Conservation (phyloP, 768 basidiomycete species). For the Boletellus ananiceps region DNA sequence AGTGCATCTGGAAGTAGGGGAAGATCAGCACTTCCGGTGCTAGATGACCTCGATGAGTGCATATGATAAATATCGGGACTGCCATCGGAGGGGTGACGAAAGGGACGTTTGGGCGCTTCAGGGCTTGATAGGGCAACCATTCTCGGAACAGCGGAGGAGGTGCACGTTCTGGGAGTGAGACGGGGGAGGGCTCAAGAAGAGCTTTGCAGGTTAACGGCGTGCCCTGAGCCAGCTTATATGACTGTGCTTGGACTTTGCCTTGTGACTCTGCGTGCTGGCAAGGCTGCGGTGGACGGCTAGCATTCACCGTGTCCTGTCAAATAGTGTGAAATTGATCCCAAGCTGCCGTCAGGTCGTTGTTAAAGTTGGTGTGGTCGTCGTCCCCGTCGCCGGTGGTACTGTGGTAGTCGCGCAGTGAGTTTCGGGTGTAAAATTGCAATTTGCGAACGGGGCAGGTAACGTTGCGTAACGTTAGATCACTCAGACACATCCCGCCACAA, state of each 20-base stretch:
- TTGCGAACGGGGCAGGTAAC: too few species aligned
- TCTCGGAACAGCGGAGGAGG: background rate
- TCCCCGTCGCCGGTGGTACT: background rate
- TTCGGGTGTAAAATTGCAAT: background rate
- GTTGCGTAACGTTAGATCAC: too few species aligned
- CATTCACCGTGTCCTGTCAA: background rate
- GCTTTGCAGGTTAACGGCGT: background rate
- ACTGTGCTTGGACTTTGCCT: background rate
- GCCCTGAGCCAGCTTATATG: slow-evolving; percentile 3
- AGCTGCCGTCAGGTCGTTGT: background rate
- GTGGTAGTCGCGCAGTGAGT: background rate
- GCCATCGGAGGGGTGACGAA: slow-evolving; percentile 1
- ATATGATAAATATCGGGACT: slow-evolving; percentile 4
- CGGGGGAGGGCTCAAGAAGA: background rate
- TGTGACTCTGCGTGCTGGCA: slow-evolving; percentile 1
- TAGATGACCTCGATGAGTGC: slow-evolving; percentile 19
- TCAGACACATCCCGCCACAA: too few species aligned
- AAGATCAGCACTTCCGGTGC: slow-evolving; percentile 24
- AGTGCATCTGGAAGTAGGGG: slow-evolving; percentile 27
- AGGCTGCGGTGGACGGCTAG: slow-evolving; percentile 4
- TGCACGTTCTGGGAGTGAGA: slow-evolving; percentile 1
- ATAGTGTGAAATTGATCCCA: slow-evolving; percentile 11
- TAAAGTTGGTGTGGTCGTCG: background rate
- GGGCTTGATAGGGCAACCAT: slow-evolving; percentile 43
- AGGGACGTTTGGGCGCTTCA: slow-evolving; percentile 46